These are phyloP conservation scores for Sanghuangporus sanghuang DNA, from an alignment of 1,284 basidiomycete genomes.

Conservation along the genomic window DNA sequence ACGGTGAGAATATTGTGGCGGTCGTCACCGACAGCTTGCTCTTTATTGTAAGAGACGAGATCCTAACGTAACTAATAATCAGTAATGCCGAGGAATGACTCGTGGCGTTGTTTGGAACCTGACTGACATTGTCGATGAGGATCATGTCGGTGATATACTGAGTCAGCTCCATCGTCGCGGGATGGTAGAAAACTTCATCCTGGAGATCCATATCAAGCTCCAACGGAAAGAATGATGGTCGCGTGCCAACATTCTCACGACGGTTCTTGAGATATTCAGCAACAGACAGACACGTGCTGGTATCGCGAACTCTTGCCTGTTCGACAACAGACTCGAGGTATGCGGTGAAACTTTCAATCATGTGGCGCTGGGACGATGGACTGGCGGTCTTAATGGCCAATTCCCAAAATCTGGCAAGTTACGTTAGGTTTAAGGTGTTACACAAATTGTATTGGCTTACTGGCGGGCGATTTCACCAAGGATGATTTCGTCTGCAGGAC, in stretches of 20 bases:
- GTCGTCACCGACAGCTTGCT: no score
- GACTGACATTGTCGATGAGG: constrained; percentile 53
- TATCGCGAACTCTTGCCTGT: constrained; percentile 47
- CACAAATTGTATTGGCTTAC: no score
- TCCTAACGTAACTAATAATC: constrained; percentile 36
- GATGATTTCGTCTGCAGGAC: no score
- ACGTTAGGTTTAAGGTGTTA: no score
- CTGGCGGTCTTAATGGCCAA: no score
- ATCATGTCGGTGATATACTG: constrained; percentile 53
- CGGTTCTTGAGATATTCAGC: constrained; percentile 55
- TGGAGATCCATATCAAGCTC: constrained; percentile 50
- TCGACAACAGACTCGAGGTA: constrained; percentile 52
- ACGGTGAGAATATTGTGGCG: constrained; percentile 54
- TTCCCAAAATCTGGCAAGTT: no score
- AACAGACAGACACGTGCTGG: constrained; percentile 42
- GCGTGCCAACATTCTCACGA: constrained; percentile 53
- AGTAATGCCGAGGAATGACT: not conserved
- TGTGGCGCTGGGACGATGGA: constrained; percentile 47
- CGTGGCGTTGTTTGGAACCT: not conserved
- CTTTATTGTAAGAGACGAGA: constrained; percentile 58
- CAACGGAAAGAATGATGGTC: constrained; percentile 54
- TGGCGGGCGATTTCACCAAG: no score
- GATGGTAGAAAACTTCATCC: constrained; percentile 47
- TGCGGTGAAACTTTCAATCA: constrained; percentile 48
- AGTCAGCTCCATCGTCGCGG: constrained; percentile 45